Base-by-base conservation (phyloP, 1,284 basidiomycete genomes). In the Ustilago lituana region DNA sequence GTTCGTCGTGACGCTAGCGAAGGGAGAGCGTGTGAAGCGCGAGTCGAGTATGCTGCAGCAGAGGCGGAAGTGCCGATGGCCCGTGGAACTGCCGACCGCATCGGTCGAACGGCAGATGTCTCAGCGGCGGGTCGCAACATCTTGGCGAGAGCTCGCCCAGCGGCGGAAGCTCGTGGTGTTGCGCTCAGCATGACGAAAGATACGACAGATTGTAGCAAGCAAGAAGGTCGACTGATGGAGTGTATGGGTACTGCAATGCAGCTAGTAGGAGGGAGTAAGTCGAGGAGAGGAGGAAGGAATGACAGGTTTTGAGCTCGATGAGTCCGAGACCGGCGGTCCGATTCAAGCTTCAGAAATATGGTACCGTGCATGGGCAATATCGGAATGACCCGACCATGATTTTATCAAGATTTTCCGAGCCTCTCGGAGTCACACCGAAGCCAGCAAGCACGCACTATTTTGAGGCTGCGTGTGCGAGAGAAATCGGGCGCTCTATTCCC, bases 391-490 rank as follows among this genome's bases (percentile, higher is more conserved):
- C n/a, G n/a, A n/a, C n/a, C n/a, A n/a, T n/a, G n/a, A n/a, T n/a
- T n/a, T n/a, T 60, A 48, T 41, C 40, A 61, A 49, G 45, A 48
- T 49, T 43, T 40, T 44, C 37, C 35, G 10, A 31, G 20, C 27
- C 20, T 17, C 37, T 64, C 61, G 61, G 60, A 63, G 60, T 63
- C 60, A 63, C 57, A 32, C 53, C 48, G 58, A 5, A 4, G n/a
- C n/a, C n/a, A n/a, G n/a, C n/a, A n/a, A n/a, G n/a, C n/a, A n/a
- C n/a, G n/a, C n/a, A n/a, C n/a, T n/a, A n/a, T n/a, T n/a, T n/a
- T n/a, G n/a, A n/a, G n/a, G n/a, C n/a, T n/a, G n/a, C n/a, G n/a
- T n/a, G n/a, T n/a, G n/a, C n/a, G n/a, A n/a, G n/a, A n/a, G 41
- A 38, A 22, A 31, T 39, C 39, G 38, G 19, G 38, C 53, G 45